Evolutionary conservation across 2,329 filamentous ascomycete species (phyloP), one percentile per base, ranked within the genome.

Genomic region (Scortechinia acanthostroma): DNA sequence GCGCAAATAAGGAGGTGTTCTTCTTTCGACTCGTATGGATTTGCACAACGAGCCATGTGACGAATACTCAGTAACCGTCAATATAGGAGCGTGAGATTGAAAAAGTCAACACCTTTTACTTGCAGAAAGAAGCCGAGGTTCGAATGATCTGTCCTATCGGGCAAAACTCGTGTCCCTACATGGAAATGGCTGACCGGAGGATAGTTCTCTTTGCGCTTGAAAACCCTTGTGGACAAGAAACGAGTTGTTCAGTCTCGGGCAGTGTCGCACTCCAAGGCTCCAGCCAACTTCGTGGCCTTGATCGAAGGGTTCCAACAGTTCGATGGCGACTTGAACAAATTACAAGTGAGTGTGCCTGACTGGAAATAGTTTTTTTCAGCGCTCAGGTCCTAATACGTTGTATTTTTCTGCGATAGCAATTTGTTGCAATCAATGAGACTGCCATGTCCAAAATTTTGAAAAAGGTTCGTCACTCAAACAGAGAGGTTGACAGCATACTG

Each of bases 391-490:
- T 30, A n/a, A 30, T n/a, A 30, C 25, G 25, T n/a, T n/a, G 10
- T 30, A 30, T 30, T 30, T n/a, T 30, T n/a, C n/a, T n/a, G n/a
- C n/a, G n/a, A 30, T 30, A 86, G 73, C 84, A 88, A 73, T 88
- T 87, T 57, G 81, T 88, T 48, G 83, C 87, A 58, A 76, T 88
- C 53, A 88, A 88, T 57, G 83, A 84, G 55, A 86, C 81, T 17
- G 84, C 82, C 13, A 86, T 87, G 57, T 87, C 84, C 2, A 88
- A 88, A 60, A 88, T 88, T 46, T 60, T 88, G 51, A 88, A 88
- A 63, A 88, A 88, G 25, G 25, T 30, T 30, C 25, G 25, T 30
- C 25, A 10, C 25, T 30, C 25, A 10, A 10, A n/a, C 25, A 10
- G n/a, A 30, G 25, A 30, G 25, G 10, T 10, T 30, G 25, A 30